A percentile compares a stretch with the other conserved stretches of the same genome.
These are phyloP conservation scores for Fusarium verticillioides DNA, from an alignment of 2,329 filamentous ascomycete genomes.

Conservation along the genomic window DNA sequence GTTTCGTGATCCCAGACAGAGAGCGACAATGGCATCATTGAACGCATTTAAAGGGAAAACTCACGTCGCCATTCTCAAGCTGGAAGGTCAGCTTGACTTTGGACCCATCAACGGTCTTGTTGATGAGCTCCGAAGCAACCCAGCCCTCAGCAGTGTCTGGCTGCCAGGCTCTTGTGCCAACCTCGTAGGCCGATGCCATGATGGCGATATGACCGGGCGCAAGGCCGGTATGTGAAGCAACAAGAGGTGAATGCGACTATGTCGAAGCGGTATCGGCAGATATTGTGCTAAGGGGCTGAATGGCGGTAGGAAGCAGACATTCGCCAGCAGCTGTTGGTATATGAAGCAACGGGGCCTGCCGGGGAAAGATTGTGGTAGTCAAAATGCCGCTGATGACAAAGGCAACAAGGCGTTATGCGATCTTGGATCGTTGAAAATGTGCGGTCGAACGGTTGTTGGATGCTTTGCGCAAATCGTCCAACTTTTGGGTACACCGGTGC, in stretches of 20 bases:
- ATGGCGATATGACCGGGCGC: slow-evolving; percentile 48
- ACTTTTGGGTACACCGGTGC: slow-evolving; percentile 33
- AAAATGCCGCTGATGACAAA: slow-evolving; percentile 8
- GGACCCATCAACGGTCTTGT: slow-evolving; percentile 84
- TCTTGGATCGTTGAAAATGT: slow-evolving; percentile 13
- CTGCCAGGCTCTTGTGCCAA: slow-evolving; percentile 98
- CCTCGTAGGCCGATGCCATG: slow-evolving; percentile 96
- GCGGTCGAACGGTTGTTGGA: slow-evolving; percentile 24
- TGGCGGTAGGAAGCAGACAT: slow-evolving; percentile 46
- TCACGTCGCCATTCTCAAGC: slow-evolving; percentile 92
- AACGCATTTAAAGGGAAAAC: neutral
- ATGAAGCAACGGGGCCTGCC: slow-evolving; percentile 35
- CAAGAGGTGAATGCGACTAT: slow-evolving; percentile 33
- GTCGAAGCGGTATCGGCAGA: slow-evolving; percentile 33
- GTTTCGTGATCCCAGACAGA: neutral
- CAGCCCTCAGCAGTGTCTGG: slow-evolving; percentile 95
- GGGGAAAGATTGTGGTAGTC: slow-evolving; percentile 23
- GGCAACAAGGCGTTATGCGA: slow-evolving; percentile 25
- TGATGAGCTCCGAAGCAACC: slow-evolving; percentile 93
- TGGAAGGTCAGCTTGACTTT: slow-evolving; percentile 90
- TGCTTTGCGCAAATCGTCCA: slow-evolving; percentile 35
- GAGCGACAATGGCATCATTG: neutral
- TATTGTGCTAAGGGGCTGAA: slow-evolving; percentile 40
- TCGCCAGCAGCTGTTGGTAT: slow-evolving; percentile 35
- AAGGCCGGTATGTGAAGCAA: slow-evolving; percentile 35